Percentiles rank a stretch among this genome's conserved stretches.
These are phyloP conservation scores for Ophiostoma sp. DNA, from an alignment of 2,329 filamentous ascomycete species.

Conservation along the genomic window DNA sequence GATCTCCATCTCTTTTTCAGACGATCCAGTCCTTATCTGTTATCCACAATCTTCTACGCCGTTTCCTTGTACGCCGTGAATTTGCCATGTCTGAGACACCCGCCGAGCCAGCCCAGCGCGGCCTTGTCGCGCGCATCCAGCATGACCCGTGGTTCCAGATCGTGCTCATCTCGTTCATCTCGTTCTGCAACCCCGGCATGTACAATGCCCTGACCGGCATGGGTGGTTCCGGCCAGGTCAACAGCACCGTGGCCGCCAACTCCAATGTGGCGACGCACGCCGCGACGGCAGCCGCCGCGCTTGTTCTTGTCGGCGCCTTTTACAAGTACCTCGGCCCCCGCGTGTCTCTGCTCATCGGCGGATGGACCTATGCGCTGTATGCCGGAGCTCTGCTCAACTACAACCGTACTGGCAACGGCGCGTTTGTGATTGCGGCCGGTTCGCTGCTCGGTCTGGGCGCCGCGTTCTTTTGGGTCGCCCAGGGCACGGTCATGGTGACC, in stretches of 20 bases:
- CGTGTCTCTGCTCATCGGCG: conserved; percentile 62
- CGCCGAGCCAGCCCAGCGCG: neutral
- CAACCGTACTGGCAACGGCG: conserved; percentile 59
- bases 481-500: conserved; percentile 83
- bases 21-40: neutral
- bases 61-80: neutral
- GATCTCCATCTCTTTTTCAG: neutral
- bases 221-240: conserved; percentile 45
- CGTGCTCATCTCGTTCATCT: conserved; percentile 23
- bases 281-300: conserved; percentile 41
- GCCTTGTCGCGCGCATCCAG: conserved; percentile 19
- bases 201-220: conserved; percentile 24
- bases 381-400: conserved; percentile 64
- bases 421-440: conserved; percentile 71
- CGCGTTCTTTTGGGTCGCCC: conserved; percentile 73
- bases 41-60: neutral
- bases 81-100: conserved; percentile 15
- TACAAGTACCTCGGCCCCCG: conserved; percentile 70
- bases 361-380: conserved; percentile 71
- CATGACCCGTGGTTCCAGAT: conserved; percentile 24
- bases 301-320: conserved; percentile 47
- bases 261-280: conserved; percentile 52
- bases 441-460: conserved; percentile 71
- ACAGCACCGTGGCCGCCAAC: conserved; percentile 48
- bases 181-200: conserved; percentile 30